phyloP scores from a whole-genome alignment of 306 rosid genomes.

The Cucurbita ficifolia region DNA sequence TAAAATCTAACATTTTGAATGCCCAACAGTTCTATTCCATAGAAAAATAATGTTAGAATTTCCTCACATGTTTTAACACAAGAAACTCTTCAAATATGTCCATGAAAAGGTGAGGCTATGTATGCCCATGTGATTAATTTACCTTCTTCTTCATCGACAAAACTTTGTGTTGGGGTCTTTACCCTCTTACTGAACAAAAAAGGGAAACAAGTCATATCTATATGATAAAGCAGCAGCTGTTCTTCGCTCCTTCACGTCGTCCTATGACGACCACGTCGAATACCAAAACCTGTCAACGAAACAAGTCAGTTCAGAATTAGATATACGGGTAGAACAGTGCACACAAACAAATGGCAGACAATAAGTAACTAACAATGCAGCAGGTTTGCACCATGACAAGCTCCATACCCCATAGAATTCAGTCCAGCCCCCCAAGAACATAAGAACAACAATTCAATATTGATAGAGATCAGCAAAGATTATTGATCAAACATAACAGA shows the following conservation, averaged over 20 bases:
- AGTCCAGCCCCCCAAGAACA: neutral
- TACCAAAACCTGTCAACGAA: neutral
- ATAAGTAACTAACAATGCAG: neutral
- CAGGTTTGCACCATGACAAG: neutral
- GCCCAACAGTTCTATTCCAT: constrained; percentile 37
- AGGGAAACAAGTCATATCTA: constrained; percentile 58
- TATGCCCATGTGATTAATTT: neutral
- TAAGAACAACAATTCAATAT: neutral
- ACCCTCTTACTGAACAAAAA: constrained; percentile 27
- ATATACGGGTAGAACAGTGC: neutral
- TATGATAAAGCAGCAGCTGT: constrained; percentile 5
- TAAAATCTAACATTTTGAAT: constrained; percentile 50
- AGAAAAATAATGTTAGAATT: neutral
- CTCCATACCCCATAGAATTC: neutral
- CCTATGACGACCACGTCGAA: neutral
- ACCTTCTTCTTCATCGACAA: constrained; percentile 49
- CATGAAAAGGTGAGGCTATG: neutral
- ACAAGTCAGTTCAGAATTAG: neutral
- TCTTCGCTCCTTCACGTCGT: constrained; percentile 20
- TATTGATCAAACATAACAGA: neutral
- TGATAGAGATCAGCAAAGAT: neutral
- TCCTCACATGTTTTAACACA: neutral
- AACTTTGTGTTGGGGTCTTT: constrained; percentile 15
- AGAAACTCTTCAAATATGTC: neutral
- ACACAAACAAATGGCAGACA: neutral